Base-by-base conservation (phyloP, 257 asterid genomes). In the Gynochthodes officinalis region DNA sequence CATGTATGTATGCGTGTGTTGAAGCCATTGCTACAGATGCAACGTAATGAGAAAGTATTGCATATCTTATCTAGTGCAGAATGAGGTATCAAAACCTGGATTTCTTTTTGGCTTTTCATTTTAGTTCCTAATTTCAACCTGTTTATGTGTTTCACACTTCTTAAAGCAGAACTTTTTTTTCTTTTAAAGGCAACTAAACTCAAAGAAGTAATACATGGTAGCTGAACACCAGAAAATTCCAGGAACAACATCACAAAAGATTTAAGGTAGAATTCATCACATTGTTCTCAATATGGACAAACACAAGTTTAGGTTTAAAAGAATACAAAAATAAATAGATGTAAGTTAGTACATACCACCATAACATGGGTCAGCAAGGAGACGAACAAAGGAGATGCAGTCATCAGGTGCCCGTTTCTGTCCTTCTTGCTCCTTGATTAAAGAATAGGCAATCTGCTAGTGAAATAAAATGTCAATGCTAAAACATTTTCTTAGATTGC, bases 391-490 rank as follows among this genome's bases (percentile, higher is more conserved):
- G 74, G 99, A 91, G 77, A 94, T 91, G 85, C 91, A 85, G 82
- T 86, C 93, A 87, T 80, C 93, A 66, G 87, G 84, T 64, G 70
- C 82, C 72, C 89, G 84, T 72, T 67, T 73, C 54, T 84, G 86
- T 63, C 95, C 99, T 81, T 94, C 99, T 89, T 94, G 98, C 87
- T 89, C 97, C 82, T 92, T 90, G 67, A 91, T 86, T 86, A 94
- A 82, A 71, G 97, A 84, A 87, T 94, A 87, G 25, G 97, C 97
- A 79, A 94, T 91, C 99, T 94, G 96, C 80, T 72, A 71, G 76
- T 15, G 52, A 72, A 30, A 81, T 52, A 76, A 67, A 64, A 71
- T 42, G 64, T 30, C 78, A 62, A 23, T 54, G 46, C 53, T 54
- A 66, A 71, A 37, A 40, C 14, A 23, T 27, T 70, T n/a, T 57